Conservation (phyloP, 306 rosid species). For the Sophora flavescens region DNA sequence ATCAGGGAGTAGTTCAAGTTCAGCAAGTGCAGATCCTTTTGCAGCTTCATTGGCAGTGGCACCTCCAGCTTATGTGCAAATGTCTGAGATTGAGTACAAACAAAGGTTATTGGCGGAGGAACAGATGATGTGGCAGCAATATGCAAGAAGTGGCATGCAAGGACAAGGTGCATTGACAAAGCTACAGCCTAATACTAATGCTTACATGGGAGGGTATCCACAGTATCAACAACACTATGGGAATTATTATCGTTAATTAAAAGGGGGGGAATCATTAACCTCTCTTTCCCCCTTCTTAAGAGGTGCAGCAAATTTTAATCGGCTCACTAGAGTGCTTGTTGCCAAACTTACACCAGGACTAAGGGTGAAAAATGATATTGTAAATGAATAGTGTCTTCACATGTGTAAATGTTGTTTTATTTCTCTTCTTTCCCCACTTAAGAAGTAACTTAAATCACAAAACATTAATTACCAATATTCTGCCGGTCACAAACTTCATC, state of each 20-base stretch:
- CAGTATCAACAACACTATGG: slow-evolving; percentile 60
- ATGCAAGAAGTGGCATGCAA: slow-evolving; percentile 71
- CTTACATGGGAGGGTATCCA: slow-evolving; percentile 65
- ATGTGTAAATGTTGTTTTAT: background rate
- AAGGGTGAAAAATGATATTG: background rate
- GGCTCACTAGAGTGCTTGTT: background rate
- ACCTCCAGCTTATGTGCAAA: slow-evolving; percentile 86
- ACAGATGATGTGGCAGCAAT: slow-evolving; percentile 92
- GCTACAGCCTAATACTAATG: slow-evolving; percentile 52
- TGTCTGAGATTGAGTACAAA: slow-evolving; percentile 84
- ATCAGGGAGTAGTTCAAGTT: background rate
- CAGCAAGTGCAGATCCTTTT: slow-evolving; percentile 64
- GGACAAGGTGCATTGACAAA: slow-evolving; percentile 56
- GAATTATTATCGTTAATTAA: slow-evolving; percentile 39
- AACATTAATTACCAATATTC: background rate
- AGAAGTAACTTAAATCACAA: background rate
- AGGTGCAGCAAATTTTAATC: slow-evolving; percentile 18
- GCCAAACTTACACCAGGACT: background rate
- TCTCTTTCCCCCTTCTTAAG: background rate
- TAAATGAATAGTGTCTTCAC: slow-evolving; percentile 8
- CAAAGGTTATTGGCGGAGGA: slow-evolving; percentile 78
- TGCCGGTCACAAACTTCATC: background rate
- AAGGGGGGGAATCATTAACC: background rate
- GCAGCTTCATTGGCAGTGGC: slow-evolving; percentile 78
- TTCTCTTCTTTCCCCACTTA: background rate